Base-by-base conservation (phyloP, 2,329 filamentous ascomycete species). In the Chrysosphaeria jannelii region DNA sequence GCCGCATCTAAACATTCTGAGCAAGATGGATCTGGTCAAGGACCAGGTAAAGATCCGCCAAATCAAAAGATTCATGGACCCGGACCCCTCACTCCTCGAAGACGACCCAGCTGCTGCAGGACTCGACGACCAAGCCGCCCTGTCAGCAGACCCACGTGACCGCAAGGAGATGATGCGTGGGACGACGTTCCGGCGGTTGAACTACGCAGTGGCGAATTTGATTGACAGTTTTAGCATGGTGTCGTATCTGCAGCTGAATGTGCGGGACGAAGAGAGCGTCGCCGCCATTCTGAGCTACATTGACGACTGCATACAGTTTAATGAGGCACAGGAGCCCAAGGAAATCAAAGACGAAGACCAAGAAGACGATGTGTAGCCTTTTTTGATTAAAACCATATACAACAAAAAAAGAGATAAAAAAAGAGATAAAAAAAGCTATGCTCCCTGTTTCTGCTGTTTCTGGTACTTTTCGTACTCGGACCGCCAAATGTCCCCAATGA, bases 171-270 rank as follows among this genome's bases (percentile, higher is more conserved):
- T 89, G 28, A 71, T 90, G 69, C 67, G 58, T 24, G 79, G 81
- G 3, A 55, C 61, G 1, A 72, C 72, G 10, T 93, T 90, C 44
- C 60, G 72, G 29, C 58, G 63, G 35, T 48, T 93, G 33, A 91
- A 91, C 40, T 60, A 63, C 29, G 81, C 81, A 0, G 81, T 97
- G 5, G 85, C 74, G 1, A 63, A 72, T 25, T 50, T 97, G 32
- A 90, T 97, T 33, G 85, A 93, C 42, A 85, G 76, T 43, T 97
- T 91, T 47, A 89, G 78, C 47, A 88, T 97, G 75, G 75, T 97
- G 8, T 89, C 74, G 22, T 97, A 90, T 40, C 51, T 91, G 27
- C 75, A 79, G 47, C 51, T 93, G 21, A 74, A 93, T 38, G 70
- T 68, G 14, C 71, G 85, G 33, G 67, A 89, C 36, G 81, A 93